phyloP scores from a whole-genome alignment of 2,329 filamentous ascomycete genomes.

The Ophiostoma ulmi region DNA sequence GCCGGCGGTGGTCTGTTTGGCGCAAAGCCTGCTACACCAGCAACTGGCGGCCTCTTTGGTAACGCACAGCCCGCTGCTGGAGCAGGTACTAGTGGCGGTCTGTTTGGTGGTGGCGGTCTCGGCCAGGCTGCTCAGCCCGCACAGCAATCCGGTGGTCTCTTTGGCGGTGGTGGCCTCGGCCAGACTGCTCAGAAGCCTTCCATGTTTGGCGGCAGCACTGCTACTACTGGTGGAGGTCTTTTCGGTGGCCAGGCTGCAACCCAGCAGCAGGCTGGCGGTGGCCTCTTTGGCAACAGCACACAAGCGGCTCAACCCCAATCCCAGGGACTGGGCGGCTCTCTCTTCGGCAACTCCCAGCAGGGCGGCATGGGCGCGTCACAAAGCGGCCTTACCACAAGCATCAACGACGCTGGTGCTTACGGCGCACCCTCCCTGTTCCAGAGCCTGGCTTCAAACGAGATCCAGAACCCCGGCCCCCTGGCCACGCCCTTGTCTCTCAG shows the following conservation, averaged over 20 bases:
- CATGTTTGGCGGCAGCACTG: constrained; percentile 48
- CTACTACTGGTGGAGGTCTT: constrained; percentile 44
- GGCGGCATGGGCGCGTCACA: constrained; percentile 49
- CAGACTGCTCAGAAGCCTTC: constrained; percentile 51
- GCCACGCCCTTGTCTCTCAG: constrained; percentile 80
- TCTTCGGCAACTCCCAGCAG: constrained; percentile 53
- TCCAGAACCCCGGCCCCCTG: constrained; percentile 74
- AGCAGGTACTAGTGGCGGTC: constrained; percentile 33
- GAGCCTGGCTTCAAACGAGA: constrained; percentile 58
- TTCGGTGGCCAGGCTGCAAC: constrained; percentile 48
- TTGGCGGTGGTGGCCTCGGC: constrained; percentile 39
- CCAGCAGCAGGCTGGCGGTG: constrained; percentile 38
- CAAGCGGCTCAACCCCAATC: constrained; percentile 47
- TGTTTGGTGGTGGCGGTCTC: constrained; percentile 47
- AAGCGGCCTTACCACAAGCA: constrained; percentile 67
- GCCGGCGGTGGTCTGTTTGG: constrained; percentile 7
- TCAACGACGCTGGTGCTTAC: constrained; percentile 81
- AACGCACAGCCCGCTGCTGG: constrained; percentile 24
- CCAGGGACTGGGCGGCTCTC: constrained; percentile 45
- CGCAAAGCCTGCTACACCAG: constrained; percentile 4
- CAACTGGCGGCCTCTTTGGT: constrained; percentile 15
- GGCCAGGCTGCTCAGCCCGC: constrained; percentile 49
- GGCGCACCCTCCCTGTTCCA: constrained; percentile 83
- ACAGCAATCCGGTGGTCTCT: constrained; percentile 42
- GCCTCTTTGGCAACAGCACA: constrained; percentile 44